These are phyloP conservation scores for Anastatica hierochuntica DNA, from an alignment of 345 rosid species.

Conservation along the genomic window DNA sequence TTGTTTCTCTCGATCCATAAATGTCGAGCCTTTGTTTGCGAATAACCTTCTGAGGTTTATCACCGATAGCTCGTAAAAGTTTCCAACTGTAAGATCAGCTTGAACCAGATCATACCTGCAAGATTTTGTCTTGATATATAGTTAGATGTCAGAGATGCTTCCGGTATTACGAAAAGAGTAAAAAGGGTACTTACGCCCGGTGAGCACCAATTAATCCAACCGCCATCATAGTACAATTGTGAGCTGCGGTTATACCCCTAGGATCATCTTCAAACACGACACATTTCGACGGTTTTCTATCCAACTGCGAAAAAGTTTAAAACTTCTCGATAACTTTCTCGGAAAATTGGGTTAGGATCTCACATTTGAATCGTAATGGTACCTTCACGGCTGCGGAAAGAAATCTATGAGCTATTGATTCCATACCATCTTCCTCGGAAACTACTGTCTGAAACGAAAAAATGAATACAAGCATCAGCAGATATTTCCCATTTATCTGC, in stretches of 20 bases:
- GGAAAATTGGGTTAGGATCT: too few relatives aligned
- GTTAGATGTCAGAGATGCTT: not conserved
- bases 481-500: not conserved
- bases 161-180: not conserved
- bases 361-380: not conserved
- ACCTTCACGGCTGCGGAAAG: slow-evolving; percentile 96
- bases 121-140: not conserved
- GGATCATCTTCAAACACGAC: slow-evolving; percentile 94
- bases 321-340: slow-evolving; percentile 1
- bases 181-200: slow-evolving; percentile 54
- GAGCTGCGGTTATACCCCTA: slow-evolving; percentile 84
- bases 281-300: slow-evolving; percentile 89
- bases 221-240: slow-evolving; percentile 98
- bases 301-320: slow-evolving; percentile 44
- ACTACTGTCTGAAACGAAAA: slow-evolving; percentile 55
- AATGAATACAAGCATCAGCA: slow-evolving; percentile 5
- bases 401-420: slow-evolving; percentile 82
- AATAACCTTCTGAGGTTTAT: slow-evolving; percentile 82
- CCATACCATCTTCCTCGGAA: slow-evolving; percentile 97
- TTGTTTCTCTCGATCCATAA: slow-evolving; percentile 89
- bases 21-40: slow-evolving; percentile 77
- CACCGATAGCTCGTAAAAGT: slow-evolving; percentile 80
- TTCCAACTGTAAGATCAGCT: slow-evolving; percentile 81
- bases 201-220: slow-evolving; percentile 79
- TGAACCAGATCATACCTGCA: slow-evolving; percentile 88